Conservation (phyloP, 1,284 basidiomycete species). For the Laetiporus sulphureus region DNA sequence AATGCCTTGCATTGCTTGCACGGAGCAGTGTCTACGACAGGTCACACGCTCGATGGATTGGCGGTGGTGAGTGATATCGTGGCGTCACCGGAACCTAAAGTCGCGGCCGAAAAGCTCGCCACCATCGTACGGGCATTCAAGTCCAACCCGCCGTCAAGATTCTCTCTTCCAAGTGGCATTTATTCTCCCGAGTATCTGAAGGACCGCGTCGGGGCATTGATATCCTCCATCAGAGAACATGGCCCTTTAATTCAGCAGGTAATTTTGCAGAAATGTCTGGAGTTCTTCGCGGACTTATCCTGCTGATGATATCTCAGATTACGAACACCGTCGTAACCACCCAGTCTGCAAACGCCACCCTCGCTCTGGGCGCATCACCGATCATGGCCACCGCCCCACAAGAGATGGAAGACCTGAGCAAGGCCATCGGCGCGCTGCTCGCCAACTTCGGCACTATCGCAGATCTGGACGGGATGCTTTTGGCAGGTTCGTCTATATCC, state of each 20-base stretch:
- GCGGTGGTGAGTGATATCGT: slow-evolving; percentile 92
- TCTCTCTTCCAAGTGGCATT: slow-evolving; percentile 11
- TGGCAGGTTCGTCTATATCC: slow-evolving; percentile 47
- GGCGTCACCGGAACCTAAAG: slow-evolving; percentile 54
- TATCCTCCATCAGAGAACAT: slow-evolving; percentile 42
- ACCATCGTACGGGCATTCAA: slow-evolving; percentile 38
- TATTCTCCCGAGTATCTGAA: slow-evolving; percentile 29
- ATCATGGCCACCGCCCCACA: slow-evolving; percentile 87
- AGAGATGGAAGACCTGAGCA: slow-evolving; percentile 80
- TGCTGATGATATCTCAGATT: slow-evolving; percentile 43
- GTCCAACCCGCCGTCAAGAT: slow-evolving; percentile 11
- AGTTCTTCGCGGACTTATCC: not conserved
- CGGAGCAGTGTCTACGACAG: slow-evolving; percentile 54
- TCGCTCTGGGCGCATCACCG: slow-evolving; percentile 86
- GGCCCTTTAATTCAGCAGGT: slow-evolving; percentile 83
- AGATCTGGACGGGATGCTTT: slow-evolving; percentile 75
- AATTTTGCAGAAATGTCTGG: slow-evolving; percentile 5
- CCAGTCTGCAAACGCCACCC: slow-evolving; percentile 88
- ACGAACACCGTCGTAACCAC: slow-evolving; percentile 89
- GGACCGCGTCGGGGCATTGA: slow-evolving; percentile 34
- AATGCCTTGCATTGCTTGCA: slow-evolving; percentile 73
- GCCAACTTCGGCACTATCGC: slow-evolving; percentile 90
- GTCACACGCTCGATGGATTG: slow-evolving; percentile 67
- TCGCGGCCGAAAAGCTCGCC: slow-evolving; percentile 47
- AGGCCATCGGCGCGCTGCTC: slow-evolving; percentile 65